Conservation (phyloP, 1,284 basidiomycete genomes). For the Ganoderma leucocontextum region DNA sequence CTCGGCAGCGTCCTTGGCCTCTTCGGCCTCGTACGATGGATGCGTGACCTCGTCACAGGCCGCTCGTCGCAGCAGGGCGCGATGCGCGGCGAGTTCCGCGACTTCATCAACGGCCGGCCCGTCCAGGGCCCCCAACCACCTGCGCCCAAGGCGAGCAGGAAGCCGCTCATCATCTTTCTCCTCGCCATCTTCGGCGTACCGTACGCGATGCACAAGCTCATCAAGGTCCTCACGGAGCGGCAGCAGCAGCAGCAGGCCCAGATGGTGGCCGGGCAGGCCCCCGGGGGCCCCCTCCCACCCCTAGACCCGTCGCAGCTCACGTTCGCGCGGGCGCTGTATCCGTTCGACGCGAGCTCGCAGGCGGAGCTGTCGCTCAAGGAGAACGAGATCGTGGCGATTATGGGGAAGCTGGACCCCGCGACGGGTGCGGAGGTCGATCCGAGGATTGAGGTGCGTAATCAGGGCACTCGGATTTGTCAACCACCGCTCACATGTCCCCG, state of each 20-base stretch:
- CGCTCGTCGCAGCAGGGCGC: constrained; percentile 42
- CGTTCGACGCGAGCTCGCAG: constrained; percentile 79
- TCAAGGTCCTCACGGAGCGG: constrained; percentile 80
- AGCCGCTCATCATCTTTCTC: constrained; percentile 94
- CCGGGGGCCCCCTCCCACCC: constrained; percentile 57
- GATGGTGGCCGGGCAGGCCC: constrained; percentile 42
- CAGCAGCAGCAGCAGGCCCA: constrained; percentile 62
- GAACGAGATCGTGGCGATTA: constrained; percentile 95
- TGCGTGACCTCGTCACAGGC: constrained; percentile 74
- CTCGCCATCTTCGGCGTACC: constrained; percentile 96
- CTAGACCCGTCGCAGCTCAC: constrained; percentile 80
- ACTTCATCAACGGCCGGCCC: constrained; percentile 73
- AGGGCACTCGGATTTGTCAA: neutral
- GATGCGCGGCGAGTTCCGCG: constrained; percentile 69
- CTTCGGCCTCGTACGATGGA: constrained; percentile 89
- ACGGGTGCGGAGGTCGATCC: constrained; percentile 77
- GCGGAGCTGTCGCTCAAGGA: constrained; percentile 86
- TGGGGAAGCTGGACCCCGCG: constrained; percentile 81
- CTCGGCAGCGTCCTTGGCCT: constrained; percentile 94
- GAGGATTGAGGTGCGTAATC: constrained; percentile 60
- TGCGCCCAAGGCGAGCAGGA: constrained; percentile 76
- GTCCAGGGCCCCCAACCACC: constrained; percentile 60
- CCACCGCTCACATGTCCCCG: constrained; percentile 1
- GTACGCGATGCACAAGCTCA: constrained; percentile 92
- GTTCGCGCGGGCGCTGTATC: constrained; percentile 89